Evolutionary conservation across 2,329 filamentous ascomycete genomes (phyloP), one percentile per base, ranked within the genome.

Genomic region (Microdochium bolleyi): DNA sequence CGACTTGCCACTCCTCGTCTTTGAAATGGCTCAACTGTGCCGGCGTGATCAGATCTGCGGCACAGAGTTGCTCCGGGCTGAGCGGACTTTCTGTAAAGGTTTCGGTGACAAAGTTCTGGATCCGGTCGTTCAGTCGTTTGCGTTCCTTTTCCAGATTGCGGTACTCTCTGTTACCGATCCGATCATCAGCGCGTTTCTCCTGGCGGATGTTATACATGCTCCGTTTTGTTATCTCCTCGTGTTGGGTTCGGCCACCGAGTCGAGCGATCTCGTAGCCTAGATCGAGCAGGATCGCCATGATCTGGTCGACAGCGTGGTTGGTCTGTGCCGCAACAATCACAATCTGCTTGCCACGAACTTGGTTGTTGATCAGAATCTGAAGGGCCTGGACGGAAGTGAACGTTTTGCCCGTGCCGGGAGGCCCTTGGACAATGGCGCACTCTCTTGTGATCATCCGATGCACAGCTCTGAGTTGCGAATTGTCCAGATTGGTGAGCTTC

Each of bases 231-330:
- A 95, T 84, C 0, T 78, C 75, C 1, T 73, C 69, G 55, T 88
- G 85, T 51, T 82, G 79, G 19, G 86, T 88, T 27, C 87, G 79
- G 2, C 85, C 83, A 44, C 90, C 90, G 10, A 81, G 63, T 2
- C 78, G 75, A 10, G 74, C 70, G 53, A 91, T 84, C 1, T 81
- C 76, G 76, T 67, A 87, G 2, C 65, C 67, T 0, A 60, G 52
- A 1, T 71, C 63, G 1, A 82, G 73, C 16, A 90, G 75, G 52
- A 85, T 81, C 1, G 72, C 70, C 0, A 96, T 73, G 0, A 96
- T 73, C 63, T 96, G 91, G 60, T 96, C 91, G 0, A 96, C 72
- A 0, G 91, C 91, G 67, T 96, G 90, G 54, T 96, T 96, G 0
- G 91, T 96, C 61, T 96, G 90, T 8, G 89, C 90, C 0, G 90